A percentile compares a stretch with the other conserved stretches of the same genome.
phyloP scores from a whole-genome alignment of 495 filamentous ascomycete species.

The Gamarada debralockiae region DNA sequence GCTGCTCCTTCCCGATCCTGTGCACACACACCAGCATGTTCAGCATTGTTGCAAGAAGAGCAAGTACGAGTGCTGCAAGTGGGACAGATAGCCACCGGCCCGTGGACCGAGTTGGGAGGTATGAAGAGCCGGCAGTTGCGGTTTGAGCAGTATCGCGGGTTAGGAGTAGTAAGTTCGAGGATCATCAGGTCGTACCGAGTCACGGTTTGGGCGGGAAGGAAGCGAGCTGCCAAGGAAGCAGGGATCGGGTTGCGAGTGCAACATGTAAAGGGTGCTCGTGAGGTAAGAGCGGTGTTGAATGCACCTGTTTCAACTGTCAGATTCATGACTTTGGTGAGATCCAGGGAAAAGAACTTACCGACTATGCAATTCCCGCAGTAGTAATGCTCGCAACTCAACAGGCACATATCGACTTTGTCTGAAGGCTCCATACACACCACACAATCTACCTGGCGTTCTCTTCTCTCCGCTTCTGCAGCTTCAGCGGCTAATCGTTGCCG shows the following conservation, averaged over 20 bases:
- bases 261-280: constrained; percentile 8
- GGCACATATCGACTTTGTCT: no score
- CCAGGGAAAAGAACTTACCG: no score
- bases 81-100: constrained; percentile 8
- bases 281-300: constrained; percentile 3
- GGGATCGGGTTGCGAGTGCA: neutral
- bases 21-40: constrained; percentile 16
- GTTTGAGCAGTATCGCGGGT: constrained; percentile 9
- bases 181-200: neutral
- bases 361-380: no score
- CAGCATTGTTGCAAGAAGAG: neutral
- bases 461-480: constrained; percentile 6
- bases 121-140: constrained; percentile 3
- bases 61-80: constrained; percentile 8
- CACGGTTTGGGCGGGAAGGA: neutral
- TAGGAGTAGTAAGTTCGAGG: constrained; percentile 8
- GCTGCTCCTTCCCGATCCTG: constrained; percentile 20
- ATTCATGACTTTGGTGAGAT: no score
- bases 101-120: neutral
- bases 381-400: no score
- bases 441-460: no score
- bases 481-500: neutral
- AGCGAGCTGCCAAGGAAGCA: neutral
- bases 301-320: constrained; percentile 8
- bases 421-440: no score